Evolutionary conservation across 2,329 filamentous ascomycete genomes (phyloP).

Genomic region (Trichothecium sympodiale): DNA sequence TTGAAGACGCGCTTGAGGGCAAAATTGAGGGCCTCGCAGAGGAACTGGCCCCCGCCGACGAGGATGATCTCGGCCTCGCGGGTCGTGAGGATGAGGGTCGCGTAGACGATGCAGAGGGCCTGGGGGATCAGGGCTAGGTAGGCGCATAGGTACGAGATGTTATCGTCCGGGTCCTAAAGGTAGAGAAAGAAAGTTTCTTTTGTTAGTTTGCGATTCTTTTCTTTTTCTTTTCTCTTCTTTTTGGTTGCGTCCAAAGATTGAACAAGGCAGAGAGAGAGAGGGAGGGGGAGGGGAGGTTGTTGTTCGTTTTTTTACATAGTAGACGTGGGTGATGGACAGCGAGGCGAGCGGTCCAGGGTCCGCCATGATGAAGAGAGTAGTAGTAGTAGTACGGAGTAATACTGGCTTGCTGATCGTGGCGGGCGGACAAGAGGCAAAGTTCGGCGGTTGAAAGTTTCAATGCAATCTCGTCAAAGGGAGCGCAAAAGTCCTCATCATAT

Average conservation of each 20-base stretch:
- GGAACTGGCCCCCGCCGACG: conserved; percentile 86
- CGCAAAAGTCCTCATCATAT: no score
- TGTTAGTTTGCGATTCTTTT: no score
- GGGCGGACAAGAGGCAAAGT: no score
- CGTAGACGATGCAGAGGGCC: conserved; percentile 81
- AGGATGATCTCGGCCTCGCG: conserved; percentile 82
- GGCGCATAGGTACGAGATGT: conserved; percentile 75
- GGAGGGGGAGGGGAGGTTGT: background rate
- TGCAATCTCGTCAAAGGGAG: no score
- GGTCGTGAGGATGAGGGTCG: conserved; percentile 79
- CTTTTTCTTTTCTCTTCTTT: background rate
- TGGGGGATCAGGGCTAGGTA: conserved; percentile 93
- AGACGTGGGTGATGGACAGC: conserved; percentile 87
- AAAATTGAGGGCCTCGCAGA: conserved; percentile 87
- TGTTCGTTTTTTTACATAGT: conserved; percentile 62
- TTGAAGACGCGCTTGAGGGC: conserved; percentile 81
- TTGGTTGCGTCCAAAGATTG: background rate
- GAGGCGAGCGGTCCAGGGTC: conserved; percentile 60
- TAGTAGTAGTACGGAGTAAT: no score
- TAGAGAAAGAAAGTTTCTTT: background rate
- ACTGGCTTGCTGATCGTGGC: no score
- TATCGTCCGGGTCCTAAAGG: conserved; percentile 72
- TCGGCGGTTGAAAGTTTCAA: no score
- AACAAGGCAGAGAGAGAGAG: background rate
- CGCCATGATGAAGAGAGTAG: conserved; percentile 11